Evolutionary conservation across 345 rosid genomes (phyloP).

Genomic region (Linum usitatissimum): DNA sequence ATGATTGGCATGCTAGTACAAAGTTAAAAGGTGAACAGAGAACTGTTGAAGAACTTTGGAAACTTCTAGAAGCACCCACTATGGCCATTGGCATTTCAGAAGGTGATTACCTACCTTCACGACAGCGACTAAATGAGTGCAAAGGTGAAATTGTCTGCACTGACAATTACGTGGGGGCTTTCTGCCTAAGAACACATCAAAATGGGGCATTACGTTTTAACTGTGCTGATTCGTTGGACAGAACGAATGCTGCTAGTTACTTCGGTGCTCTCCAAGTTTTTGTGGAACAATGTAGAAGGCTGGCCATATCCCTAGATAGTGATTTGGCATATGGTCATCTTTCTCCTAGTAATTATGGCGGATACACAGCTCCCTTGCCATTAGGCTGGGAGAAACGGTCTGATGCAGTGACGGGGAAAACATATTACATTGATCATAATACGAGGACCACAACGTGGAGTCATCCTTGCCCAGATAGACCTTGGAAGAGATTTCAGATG

Average conservation of each 20-base stretch:
- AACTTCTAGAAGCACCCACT: conserved; percentile 61
- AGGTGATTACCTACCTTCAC: conserved; percentile 80
- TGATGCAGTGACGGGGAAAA: conserved; percentile 86
- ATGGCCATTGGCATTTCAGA: conserved; percentile 64
- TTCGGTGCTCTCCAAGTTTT: conserved; percentile 92
- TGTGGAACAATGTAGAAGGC: conserved; percentile 84
- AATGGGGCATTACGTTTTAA: conserved; percentile 93
- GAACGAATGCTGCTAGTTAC: conserved; percentile 97
- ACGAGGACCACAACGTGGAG: conserved; percentile 88
- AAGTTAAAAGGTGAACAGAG: conserved; percentile 77
- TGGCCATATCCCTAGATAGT: conserved; percentile 83
- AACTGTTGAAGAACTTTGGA: conserved; percentile 93
- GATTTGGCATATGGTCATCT: conserved; percentile 53
- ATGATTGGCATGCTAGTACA: conserved; percentile 89
- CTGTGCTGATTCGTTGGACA: conserved; percentile 94
- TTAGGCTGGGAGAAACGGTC: conserved; percentile 95
- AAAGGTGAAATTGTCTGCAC: conserved; percentile 74
- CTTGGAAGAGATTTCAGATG: conserved; percentile 98
- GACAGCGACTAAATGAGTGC: conserved; percentile 74
- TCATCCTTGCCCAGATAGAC: conserved; percentile 97
- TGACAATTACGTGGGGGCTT: conserved; percentile 74
- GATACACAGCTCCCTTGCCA: conserved; percentile 83
- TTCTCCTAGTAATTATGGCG: conserved; percentile 45
- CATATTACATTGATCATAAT: conserved; percentile 85
- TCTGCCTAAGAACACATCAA: conserved; percentile 91